phyloP scores from a whole-genome alignment of 805 yeast species.

The Teunomyces panamensis region DNA sequence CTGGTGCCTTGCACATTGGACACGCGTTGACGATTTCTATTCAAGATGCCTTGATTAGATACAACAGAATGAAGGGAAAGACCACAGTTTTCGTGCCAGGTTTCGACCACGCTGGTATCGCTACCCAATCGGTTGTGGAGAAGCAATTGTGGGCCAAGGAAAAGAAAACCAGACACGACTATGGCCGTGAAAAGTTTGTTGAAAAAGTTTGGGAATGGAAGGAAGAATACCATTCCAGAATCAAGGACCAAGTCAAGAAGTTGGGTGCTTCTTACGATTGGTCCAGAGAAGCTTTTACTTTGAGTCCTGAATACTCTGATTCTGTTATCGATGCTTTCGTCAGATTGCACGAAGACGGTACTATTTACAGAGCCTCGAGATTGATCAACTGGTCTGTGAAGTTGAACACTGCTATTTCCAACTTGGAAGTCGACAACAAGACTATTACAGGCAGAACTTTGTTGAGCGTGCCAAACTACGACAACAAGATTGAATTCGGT shows the following conservation, averaged over 20 bases:
- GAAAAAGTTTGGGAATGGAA: slow-evolving; percentile 98
- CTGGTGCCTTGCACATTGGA: slow-evolving; percentile 98
- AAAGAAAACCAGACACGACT: slow-evolving; percentile 88
- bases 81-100: slow-evolving; percentile 93
- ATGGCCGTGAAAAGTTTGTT: slow-evolving; percentile 86
- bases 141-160: slow-evolving; percentile 89
- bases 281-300: slow-evolving; percentile 90
- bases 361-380: slow-evolving; percentile 89
- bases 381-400: slow-evolving; percentile 96
- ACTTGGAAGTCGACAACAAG: slow-evolving; percentile 94
- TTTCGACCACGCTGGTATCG: slow-evolving; percentile 98
- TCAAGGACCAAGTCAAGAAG: slow-evolving; percentile 77
- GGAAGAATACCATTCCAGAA: slow-evolving; percentile 83
- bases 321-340: slow-evolving; percentile 93
- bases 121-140: slow-evolving; percentile 97
- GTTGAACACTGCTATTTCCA: slow-evolving; percentile 91
- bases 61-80: slow-evolving; percentile 95
- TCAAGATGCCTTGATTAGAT: slow-evolving; percentile 91
- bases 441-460: slow-evolving; percentile 79
- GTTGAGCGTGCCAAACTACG: slow-evolving; percentile 86
- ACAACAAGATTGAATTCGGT: slow-evolving; percentile 90
- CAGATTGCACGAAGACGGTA: slow-evolving; percentile 88
- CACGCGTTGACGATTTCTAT: slow-evolving; percentile 95
- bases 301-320: slow-evolving; percentile 70
- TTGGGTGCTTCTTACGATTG: slow-evolving; percentile 98